Percentiles rank a stretch among this genome's conserved stretches.
Evolutionary conservation across 116 monocot genomes (phyloP).

Genomic region (Dioscorea cayenensis): DNA sequence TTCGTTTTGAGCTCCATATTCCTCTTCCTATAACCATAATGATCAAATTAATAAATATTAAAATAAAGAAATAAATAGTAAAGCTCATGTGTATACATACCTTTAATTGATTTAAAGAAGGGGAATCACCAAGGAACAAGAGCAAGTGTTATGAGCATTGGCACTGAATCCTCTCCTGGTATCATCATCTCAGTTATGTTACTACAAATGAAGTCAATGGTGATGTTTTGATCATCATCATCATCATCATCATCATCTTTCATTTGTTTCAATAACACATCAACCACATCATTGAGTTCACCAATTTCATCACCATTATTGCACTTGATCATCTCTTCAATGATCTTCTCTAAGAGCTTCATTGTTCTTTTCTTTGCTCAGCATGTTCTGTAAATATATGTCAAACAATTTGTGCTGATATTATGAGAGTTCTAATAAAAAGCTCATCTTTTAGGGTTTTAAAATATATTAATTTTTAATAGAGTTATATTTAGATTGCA

Average conservation of each 20-base stretch:
- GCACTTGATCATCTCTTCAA: constrained; percentile 7
- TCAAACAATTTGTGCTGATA: too few relatives aligned
- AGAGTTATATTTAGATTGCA: too few relatives aligned
- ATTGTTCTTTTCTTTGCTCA: constrained; percentile 28
- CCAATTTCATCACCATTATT: neutral
- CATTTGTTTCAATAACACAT: constrained; percentile 29
- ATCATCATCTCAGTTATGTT: constrained; percentile 39
- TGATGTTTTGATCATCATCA: neutral
- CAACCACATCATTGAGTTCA: constrained; percentile 18
- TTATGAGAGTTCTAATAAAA: too few relatives aligned
- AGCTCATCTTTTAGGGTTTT: too few relatives aligned
- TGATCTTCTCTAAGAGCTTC: constrained; percentile 17
- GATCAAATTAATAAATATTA: too few relatives aligned
- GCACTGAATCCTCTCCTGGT: constrained; percentile 41
- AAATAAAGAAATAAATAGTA: too few relatives aligned
- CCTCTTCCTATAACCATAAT: constrained; percentile 30
- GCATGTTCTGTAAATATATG: neutral
- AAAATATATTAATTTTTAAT: too few relatives aligned
- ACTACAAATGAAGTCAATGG: constrained; percentile 18
- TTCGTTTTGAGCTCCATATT: constrained; percentile 32
- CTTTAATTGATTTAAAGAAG: constrained; percentile 25
- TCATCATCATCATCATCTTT: constrained; percentile 1
- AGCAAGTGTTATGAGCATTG: constrained; percentile 33
- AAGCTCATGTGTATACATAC: constrained; percentile 11
- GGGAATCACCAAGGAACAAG: constrained; percentile 31